phyloP scores from a whole-genome alignment of 164 flowering plant genomes.

The Liriodendron chinense region DNA sequence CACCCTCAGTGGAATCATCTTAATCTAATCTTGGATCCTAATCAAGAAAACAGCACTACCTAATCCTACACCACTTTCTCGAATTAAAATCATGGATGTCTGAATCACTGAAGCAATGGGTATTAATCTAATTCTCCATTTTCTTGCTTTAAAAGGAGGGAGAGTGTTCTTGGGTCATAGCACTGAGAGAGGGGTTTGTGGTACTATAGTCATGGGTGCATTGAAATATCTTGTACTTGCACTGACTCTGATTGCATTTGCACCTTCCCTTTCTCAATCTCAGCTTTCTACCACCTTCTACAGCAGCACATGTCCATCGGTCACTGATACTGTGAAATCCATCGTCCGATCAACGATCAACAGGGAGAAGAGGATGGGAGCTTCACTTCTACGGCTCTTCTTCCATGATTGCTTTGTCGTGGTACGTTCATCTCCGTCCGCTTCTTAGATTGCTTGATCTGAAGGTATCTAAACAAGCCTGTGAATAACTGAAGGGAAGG shows the following conservation, averaged over 20 bases:
- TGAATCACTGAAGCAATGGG: not conserved
- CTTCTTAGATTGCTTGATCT: not conserved
- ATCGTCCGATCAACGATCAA: constrained; percentile 29
- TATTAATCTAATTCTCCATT: not conserved
- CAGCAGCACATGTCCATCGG: constrained; percentile 30
- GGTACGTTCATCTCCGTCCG: constrained; percentile 16
- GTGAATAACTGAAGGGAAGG: not conserved
- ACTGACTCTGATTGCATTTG: not conserved
- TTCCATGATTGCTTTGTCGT: constrained; percentile 59
- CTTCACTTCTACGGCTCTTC: constrained; percentile 41
- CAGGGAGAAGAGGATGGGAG: constrained; percentile 43
- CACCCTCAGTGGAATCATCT: not conserved
- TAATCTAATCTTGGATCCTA: not conserved
- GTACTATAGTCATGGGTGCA: constrained; percentile 10
- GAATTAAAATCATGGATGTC: not conserved
- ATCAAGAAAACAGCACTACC: too few relatives aligned
- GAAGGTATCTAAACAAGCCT: not conserved
- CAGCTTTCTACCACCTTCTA: constrained; percentile 27
- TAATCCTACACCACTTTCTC: not conserved
- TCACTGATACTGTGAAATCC: constrained; percentile 19
- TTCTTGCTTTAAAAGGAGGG: not conserved
- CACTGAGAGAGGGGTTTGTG: too few relatives aligned
- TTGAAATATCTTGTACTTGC: constrained; percentile 5
- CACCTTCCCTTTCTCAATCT: constrained; percentile 15
- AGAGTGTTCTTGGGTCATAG: not conserved